Base-by-base conservation (phyloP, 495 filamentous ascomycete species). In the Aspergillus ellipticus region DNA sequence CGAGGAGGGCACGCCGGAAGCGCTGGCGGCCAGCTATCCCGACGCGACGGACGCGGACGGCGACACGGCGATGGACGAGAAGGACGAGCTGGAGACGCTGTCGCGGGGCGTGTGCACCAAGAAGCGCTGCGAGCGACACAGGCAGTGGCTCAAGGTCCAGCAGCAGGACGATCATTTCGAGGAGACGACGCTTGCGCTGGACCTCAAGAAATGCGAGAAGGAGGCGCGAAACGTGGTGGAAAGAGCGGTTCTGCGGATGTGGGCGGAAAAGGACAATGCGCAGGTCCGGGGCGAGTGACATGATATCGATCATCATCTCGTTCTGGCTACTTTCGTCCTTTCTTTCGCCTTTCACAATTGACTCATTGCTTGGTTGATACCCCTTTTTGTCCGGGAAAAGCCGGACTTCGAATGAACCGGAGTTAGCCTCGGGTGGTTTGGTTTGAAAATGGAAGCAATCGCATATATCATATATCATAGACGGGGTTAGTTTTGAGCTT, bases 41-140 rank as follows among this genome's bases (percentile, higher is more conserved):
- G 45, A 57, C 9, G 46, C 50, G 15, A 66, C 60, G 8, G 71
- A 77, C 42, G 67, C 61, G 19, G 72, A 74, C 47, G 71, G 71
- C 16, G 74, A 78, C 28, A 61, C 65, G 6, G 55, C 58, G 6
- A 76, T 76, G 73, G 65, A 61, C 26, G 67, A 59, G 17, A 61
- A 62, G 2, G 43, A 70, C 20, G 62, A 67, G 24, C 56, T 68
- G 0, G 59, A 68, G 16, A 69, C 65, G 22, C 54, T 75, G 9
- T 71, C 71, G 16, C 69, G 66, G 15, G 78, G 77, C n/a, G 68
- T 80, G n/a, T 82, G 79, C 57, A 71, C 66, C 7, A 79, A 79
- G 64, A 80, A 80, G 52, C 71, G 78, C 5, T 82, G 79, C 51
- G 78, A 81, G 58, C 57, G 78, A 50, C 79, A 82, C 54, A 75